Base-by-base conservation (phyloP, 805 yeast species). In the Zygoascus biomembranicola region DNA sequence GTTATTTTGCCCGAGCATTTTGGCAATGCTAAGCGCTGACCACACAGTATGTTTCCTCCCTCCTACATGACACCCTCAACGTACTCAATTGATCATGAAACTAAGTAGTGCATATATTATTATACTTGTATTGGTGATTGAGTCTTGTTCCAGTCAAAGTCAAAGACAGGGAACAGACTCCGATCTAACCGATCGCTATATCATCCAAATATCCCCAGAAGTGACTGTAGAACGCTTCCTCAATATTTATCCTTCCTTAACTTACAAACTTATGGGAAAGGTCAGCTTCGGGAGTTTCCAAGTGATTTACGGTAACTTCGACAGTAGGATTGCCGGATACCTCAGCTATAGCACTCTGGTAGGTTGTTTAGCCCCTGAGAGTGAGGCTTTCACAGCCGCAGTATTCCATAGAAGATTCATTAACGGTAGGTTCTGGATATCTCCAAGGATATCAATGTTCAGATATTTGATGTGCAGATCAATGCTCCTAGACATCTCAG, bases 371-470 rank as follows among this genome's bases (percentile, higher is more conserved):
- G n/a, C 32, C 26, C 26, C 6, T 31, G 5, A 10, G 23, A 8
- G 13, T 31, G 44, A 16, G 32, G 5, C 5, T 19, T 14, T 11
- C 6, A 6, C 28, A 23, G 28, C 28, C 28, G 28, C 28, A n/a
- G 28, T 23, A 23, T 23, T 23, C 6, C 6, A 6, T 23, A 23
- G 28, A 23, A 23, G 28, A 14, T 18, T 2, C 18, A 23, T 35
- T 45, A 45, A 23, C 20, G 18, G 6, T 32, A 65, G 63, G 82
- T 88, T 42, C 80, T 81, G 3, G 86, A 81, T 45, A 72, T 89
- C 2, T 79, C 86, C 0, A 83, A 82, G 11, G 95, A 90, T 66
- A 70, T 81, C 11, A 64, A 69, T 1, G 74, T 89, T n/a, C 72
- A 76, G 43, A 83, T 90, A 1, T 76, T 77, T 55, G 85, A 62